Percentiles rank a stretch among this genome's conserved stretches.
phyloP scores from a whole-genome alignment of 306 rosid genomes.

The Psophocarpus tetragonolobus region DNA sequence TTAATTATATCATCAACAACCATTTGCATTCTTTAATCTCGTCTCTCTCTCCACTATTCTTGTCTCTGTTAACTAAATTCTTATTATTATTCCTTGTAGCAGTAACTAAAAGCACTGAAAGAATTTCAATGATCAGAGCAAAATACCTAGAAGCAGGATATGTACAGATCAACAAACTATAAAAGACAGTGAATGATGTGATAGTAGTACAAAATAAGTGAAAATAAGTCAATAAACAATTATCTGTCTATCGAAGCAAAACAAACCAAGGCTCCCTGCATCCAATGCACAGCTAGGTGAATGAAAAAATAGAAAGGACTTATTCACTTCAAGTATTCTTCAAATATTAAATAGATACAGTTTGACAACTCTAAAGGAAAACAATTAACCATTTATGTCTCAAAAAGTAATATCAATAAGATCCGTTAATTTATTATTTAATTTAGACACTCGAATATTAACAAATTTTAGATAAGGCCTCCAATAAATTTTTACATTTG shows the following conservation, averaged over 20 bases:
- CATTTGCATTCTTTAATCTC: no score
- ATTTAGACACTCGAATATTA: no score
- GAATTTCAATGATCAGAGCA: neutral
- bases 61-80: no score
- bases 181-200: neutral
- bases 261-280: conserved; percentile 15
- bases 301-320: conserved; percentile 8
- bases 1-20: no score
- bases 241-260: neutral
- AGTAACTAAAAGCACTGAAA: no score
- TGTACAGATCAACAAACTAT: neutral
- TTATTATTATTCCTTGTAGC: no score
- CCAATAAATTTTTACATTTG: no score
- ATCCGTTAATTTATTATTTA: no score
- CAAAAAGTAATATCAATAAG: conserved; percentile 5
- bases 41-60: no score
- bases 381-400: neutral
- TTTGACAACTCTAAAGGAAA: neutral
- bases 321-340: conserved; percentile 7
- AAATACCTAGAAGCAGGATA: neutral
- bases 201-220: neutral
- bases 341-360: conserved; percentile 8
- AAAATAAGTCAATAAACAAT: conserved; percentile 20
- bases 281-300: conserved; percentile 1
- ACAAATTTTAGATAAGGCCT: no score